A percentile compares a stretch with the other conserved stretches of the same genome.
These are phyloP conservation scores for Macaranga tanarius DNA, from an alignment of 441 rosid species.

Conservation along the genomic window DNA sequence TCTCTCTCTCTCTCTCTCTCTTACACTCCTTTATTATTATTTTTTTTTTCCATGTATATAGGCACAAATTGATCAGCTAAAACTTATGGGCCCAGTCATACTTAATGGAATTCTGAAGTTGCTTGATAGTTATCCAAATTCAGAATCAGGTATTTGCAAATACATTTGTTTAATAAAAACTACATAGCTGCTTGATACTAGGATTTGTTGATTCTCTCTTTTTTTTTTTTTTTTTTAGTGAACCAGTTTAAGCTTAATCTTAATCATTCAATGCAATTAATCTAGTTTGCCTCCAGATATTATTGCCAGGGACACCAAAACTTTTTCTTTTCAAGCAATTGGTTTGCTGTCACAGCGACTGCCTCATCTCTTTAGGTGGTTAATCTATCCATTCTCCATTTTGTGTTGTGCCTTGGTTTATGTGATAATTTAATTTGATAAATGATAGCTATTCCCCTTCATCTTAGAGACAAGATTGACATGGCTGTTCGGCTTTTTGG, in stretches of 20 bases:
- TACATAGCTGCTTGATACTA: slow-evolving; percentile 9
- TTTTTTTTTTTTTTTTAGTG: slow-evolving; percentile 19
- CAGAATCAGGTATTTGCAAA: slow-evolving; percentile 64
- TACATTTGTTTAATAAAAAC: slow-evolving; percentile 18
- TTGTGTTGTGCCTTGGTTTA: slow-evolving; percentile 22
- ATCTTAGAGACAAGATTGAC: slow-evolving; percentile 81
- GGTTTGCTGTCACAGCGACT: slow-evolving; percentile 89
- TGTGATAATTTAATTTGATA: slow-evolving; percentile 11
- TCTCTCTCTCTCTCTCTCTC: not conserved
- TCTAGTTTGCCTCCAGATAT: slow-evolving; percentile 50
- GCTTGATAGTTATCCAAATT: slow-evolving; percentile 72
- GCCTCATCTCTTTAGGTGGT: slow-evolving; percentile 90
- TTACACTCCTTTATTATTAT: not conserved
- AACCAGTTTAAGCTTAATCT: not conserved
- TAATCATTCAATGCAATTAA: slow-evolving; percentile 10
- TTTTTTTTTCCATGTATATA: slow-evolving; percentile 32
- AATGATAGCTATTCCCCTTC: slow-evolving; percentile 19
- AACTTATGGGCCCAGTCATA: slow-evolving; percentile 94
- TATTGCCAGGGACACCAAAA: slow-evolving; percentile 68
- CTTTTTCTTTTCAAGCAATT: slow-evolving; percentile 87
- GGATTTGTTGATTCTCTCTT: slow-evolving; percentile 1
- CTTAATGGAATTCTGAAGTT: slow-evolving; percentile 79
- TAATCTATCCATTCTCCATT: slow-evolving; percentile 17
- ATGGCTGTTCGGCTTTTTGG: slow-evolving; percentile 90
- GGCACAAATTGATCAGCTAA: slow-evolving; percentile 86